Base-by-base conservation (phyloP, 352 stramenopile genomes). In the Phytophthora tentaculata region DNA sequence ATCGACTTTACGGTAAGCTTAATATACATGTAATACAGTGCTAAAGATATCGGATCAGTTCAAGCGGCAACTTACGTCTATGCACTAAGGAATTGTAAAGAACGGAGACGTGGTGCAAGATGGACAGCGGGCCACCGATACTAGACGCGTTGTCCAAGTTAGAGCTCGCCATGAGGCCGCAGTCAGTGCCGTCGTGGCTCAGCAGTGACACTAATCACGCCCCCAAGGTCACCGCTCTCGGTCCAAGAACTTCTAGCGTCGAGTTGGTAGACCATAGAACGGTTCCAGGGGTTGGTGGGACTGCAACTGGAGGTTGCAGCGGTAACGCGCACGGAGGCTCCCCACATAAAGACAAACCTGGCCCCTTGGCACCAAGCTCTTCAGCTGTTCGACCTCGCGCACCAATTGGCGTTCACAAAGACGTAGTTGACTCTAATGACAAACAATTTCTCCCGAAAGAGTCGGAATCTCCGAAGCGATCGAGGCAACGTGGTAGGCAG, bases 161-260 rank as follows among this genome's bases (percentile, higher is more conserved):
- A 24, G 84, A 92, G 79, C 79, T 92, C 44, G 45, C 84, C 19
- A 89, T 90, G 63, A 76, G 84, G 2, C 84, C 84, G 43, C 84
- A 92, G 56, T 92, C 84, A 19, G 81, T 90, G 26, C 81, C 81
- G 7, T 89, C 84, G 2, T 92, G 84, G 84, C 79, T 92, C 69
- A 88, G 69, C 63, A 90, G 84, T 61, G 84, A 90, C 69, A 82
- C 75, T 7, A 84, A 89, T 56, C 84, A 92, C 56, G 81, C 80
- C 1, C 81, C 81, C 1, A 92, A 90, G 55, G 64, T 90, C 48
- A 80, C 80, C 29, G 56, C 74, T 17, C 76, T 91, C 2, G 83
- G 83, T 9, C 83, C 83, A 7, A 74, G 83, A 2, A 76, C 79
- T 14, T 76, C 77, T 20, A 71, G 69, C 19, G 83, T 88, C 43